Evolutionary conservation across 148 eudicot species (phyloP), one percentile per base, ranked within the genome.

Genomic region (Persicaria tinctoria): DNA sequence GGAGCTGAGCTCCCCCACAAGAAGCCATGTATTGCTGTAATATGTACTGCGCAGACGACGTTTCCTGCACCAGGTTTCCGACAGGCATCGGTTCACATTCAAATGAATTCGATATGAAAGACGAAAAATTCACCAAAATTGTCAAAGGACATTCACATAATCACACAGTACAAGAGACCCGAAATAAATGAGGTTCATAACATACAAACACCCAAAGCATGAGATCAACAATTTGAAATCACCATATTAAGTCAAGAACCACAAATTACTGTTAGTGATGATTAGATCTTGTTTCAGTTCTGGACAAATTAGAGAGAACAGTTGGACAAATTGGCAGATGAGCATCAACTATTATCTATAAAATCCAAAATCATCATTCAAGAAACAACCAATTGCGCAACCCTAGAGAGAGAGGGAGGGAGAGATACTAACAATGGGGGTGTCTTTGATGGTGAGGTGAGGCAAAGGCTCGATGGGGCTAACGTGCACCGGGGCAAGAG

Each of bases 1-100:
- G 95, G 63, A 86, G 82, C 81, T 87, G 89, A 69, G 87, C 77
- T 47, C 97, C 97, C 32, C 97, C 97, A 1, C 88, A 88, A 47
- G 95, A 91, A 55, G 95, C 95, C n/a, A 81, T 78, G 81, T 90
- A 90, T 68, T 90, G 97, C 81, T 85, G 91, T 76, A 91, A 76
- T 81, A 91, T 91, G 83, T 91, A 91, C 80, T 91, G 97, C 4
- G 97, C 97, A 18, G 97, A 91, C 12, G 93, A 91, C n/a, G 90
- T 86, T 83, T 91, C 97, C 97, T 91, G 84, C 18, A 53, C 8
- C 6, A 49, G 59, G 46, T 73, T 48, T 51, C 10, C 51, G 46
- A 59, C 51, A 56, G 7, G 51, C 16, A 17, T 46, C 5, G 23
- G 51, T 27, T 27, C 3, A 60, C 8, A 27, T 20, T 70, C 53